These are phyloP conservation scores for Plectranthus barbatus DNA, from an alignment of 257 asterid genomes.

Conservation along the genomic window DNA sequence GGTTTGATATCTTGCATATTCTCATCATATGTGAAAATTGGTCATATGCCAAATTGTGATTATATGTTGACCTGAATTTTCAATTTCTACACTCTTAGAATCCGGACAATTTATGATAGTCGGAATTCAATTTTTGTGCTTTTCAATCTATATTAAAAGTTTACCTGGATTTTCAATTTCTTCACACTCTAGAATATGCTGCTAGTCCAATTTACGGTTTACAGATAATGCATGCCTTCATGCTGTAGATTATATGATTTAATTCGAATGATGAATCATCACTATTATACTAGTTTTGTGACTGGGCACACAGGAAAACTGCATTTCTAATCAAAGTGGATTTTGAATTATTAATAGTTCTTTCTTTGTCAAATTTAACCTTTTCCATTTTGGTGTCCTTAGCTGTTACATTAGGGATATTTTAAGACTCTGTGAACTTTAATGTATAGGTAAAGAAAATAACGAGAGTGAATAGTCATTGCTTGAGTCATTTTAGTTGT, in stretches of 20 bases:
- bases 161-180: not conserved
- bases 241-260: not conserved
- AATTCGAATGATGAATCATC: not conserved
- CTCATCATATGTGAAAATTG: not conserved
- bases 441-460: not conserved
- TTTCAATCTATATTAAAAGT: not conserved
- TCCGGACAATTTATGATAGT: not conserved
- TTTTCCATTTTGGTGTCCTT: not conserved
- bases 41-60: not conserved
- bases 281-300: not conserved
- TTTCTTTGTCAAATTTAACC: not conserved
- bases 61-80: no score
- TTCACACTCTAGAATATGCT: slow-evolving; percentile 1
- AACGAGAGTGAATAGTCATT: not conserved
- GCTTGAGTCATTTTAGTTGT: not conserved
- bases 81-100: no score
- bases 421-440: slow-evolving; percentile 6
- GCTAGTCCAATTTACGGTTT: not conserved
- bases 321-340: not conserved
- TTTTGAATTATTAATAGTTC: not conserved
- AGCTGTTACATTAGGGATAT: not conserved
- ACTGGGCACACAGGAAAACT: not conserved
- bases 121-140: not conserved
- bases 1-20: slow-evolving; percentile 37
- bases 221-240: not conserved